These are phyloP conservation scores for Calycina herbarum DNA, from an alignment of 2,329 filamentous ascomycete species.

Conservation along the genomic window DNA sequence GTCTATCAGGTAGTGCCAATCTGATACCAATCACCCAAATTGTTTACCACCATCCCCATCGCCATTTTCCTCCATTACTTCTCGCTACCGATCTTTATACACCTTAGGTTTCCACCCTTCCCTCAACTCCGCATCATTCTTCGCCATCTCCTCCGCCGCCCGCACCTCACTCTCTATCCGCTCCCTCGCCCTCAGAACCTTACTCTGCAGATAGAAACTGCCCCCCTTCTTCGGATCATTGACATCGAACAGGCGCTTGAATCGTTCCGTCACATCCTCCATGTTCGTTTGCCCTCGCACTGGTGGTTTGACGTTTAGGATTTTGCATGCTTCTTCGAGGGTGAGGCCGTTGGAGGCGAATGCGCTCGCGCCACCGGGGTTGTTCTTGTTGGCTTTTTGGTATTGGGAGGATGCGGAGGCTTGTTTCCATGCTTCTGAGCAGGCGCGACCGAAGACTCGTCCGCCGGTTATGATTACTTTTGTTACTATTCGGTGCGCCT, in stretches of 20 bases:
- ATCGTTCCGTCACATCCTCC: slow-evolving; percentile 78
- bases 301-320: slow-evolving; percentile 92
- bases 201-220: slow-evolving; percentile 98
- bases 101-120: slow-evolving; percentile 94
- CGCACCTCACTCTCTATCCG: slow-evolving; percentile 85
- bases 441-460: slow-evolving; percentile 89
- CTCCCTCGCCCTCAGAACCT: slow-evolving; percentile 87
- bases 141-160: slow-evolving; percentile 67
- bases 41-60: slow-evolving; percentile 12
- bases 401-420: slow-evolving; percentile 85
- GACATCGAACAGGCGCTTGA: slow-evolving; percentile 91
- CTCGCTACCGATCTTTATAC: slow-evolving; percentile 75
- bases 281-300: slow-evolving; percentile 74
- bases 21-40: background rate
- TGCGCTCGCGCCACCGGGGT: slow-evolving; percentile 46
- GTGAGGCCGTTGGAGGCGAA: slow-evolving; percentile 70
- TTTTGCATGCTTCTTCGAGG: slow-evolving; percentile 94
- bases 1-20: slow-evolving; percentile 11
- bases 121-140: slow-evolving; percentile 74
- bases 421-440: slow-evolving; percentile 93
- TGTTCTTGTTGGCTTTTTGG: slow-evolving; percentile 68
- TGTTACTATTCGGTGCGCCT: slow-evolving; percentile 94
- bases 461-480: slow-evolving; percentile 89
- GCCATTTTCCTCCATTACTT: background rate
- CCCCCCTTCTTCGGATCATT: slow-evolving; percentile 96